These are phyloP conservation scores for Pichia kluyveri DNA, from an alignment of 805 yeast genomes.

Conservation along the genomic window DNA sequence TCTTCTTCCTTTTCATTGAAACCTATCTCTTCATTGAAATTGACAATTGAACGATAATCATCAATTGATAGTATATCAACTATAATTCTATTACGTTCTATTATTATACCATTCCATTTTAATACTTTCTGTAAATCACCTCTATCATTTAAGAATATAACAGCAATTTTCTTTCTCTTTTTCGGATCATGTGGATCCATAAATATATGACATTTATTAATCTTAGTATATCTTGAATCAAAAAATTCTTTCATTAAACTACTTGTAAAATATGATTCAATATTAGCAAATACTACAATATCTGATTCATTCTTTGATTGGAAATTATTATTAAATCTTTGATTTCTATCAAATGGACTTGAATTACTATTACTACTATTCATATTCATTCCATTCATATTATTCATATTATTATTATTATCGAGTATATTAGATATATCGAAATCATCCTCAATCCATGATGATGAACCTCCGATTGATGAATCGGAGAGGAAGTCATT, in stretches of 20 bases:
- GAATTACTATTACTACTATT: not conserved
- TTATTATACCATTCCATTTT: conserved; percentile 50
- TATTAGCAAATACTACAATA: conserved; percentile 32
- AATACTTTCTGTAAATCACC: conserved; percentile 47
- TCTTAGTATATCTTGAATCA: conserved; percentile 50
- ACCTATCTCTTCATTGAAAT: conserved; percentile 16
- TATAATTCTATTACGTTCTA: conserved; percentile 28
- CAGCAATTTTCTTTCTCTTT: conserved; percentile 47
- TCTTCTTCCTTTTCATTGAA: conserved; percentile 15
- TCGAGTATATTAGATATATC: conserved; percentile 39
- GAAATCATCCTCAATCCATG: conserved; percentile 62
- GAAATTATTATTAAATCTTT: not conserved
- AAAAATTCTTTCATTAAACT: conserved; percentile 50
- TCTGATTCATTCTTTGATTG: not conserved
- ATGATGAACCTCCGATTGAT: conserved; percentile 30
- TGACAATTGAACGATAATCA: conserved; percentile 6
- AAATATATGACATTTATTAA: conserved; percentile 50
- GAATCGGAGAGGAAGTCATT: conserved; percentile 38
- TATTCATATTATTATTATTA: not conserved
- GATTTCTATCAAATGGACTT: not conserved
- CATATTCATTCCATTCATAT: not conserved
- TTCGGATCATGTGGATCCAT: conserved; percentile 23
- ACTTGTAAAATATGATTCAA: conserved; percentile 48
- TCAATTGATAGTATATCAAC: conserved; percentile 29
- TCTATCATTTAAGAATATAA: conserved; percentile 47